Evolutionary conservation across 2,329 filamentous ascomycete species (phyloP).

Genomic region (Calcarisporium arbuscula): DNA sequence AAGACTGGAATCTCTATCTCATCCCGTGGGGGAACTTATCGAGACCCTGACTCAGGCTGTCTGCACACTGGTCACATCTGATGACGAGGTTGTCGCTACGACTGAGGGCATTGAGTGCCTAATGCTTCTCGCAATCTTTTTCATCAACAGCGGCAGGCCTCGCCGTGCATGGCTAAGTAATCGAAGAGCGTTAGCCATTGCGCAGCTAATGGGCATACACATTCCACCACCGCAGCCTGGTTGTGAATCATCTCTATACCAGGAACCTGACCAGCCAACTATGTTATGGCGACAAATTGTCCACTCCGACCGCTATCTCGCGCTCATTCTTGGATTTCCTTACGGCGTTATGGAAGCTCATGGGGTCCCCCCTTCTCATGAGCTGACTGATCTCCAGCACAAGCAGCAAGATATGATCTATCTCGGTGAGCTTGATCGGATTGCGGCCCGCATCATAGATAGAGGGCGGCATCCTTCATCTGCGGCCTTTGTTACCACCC

Average conservation of each 20-base stretch:
- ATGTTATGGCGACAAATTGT: slow-evolving; percentile 3
- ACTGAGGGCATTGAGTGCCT: slow-evolving; percentile 5
- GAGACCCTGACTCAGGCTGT: slow-evolving; percentile 1
- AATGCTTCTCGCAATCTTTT: slow-evolving; percentile 4
- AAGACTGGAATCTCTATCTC: background rate
- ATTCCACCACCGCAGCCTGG: no score
- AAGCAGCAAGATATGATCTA: slow-evolving; percentile 3
- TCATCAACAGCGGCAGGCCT: slow-evolving; percentile 5
- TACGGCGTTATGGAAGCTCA: slow-evolving; percentile 1
- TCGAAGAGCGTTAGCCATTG: slow-evolving; percentile 5
- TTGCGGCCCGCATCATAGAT: slow-evolving; percentile 2
- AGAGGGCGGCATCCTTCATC: slow-evolving; percentile 2
- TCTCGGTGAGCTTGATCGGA: slow-evolving; percentile 3
- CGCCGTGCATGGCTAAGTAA: slow-evolving; percentile 8
- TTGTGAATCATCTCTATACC: background rate
- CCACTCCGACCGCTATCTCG: slow-evolving; percentile 6
- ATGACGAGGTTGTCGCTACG: slow-evolving; percentile 6
- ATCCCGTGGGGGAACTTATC: background rate
- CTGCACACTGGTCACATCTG: slow-evolving; percentile 2
- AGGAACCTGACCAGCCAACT: background rate
- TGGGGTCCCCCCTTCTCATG: background rate
- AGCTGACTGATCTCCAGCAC: slow-evolving; percentile 1
- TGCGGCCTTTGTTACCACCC: background rate
- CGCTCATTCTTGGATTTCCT: slow-evolving; percentile 5
- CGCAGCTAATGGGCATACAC: slow-evolving; percentile 6